phyloP scores from a whole-genome alignment of 2,329 filamentous ascomycete genomes.

The Pestalotiopsis sp. region DNA sequence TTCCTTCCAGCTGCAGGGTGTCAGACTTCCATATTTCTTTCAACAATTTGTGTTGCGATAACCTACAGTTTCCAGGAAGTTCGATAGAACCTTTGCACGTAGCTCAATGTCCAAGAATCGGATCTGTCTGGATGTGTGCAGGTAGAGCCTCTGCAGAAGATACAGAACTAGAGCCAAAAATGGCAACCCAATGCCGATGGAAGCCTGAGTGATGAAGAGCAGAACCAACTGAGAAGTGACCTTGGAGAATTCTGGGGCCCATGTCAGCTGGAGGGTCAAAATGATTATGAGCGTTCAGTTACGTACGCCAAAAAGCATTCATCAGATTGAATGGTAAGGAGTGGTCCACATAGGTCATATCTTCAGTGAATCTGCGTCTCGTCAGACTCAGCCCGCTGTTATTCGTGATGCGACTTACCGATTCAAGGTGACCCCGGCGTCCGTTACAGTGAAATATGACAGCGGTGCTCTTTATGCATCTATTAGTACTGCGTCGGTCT shows the following conservation, averaged over 20 bases:
- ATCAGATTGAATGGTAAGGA: background rate
- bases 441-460: constrained; percentile 5
- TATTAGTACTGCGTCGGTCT: too few species aligned
- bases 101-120: constrained; percentile 47
- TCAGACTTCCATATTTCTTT: constrained; percentile 45
- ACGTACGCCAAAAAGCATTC: background rate
- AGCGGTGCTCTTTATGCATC: background rate
- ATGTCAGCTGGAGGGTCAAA: background rate
- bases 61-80: too few species aligned
- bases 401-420: background rate
- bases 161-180: constrained; percentile 32
- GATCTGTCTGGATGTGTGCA: constrained; percentile 47
- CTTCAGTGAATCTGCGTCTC: background rate
- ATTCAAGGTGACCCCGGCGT: background rate
- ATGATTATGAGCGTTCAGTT: background rate
- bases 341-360: constrained; percentile 3
- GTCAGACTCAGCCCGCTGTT: too few species aligned
- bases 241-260: background rate
- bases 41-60: background rate
- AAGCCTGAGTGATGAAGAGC: background rate
- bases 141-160: constrained; percentile 45
- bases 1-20: constrained; percentile 40
- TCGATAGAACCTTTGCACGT: too few species aligned
- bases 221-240: background rate
- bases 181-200: background rate